Percentiles rank a stretch among this genome's conserved stretches.
Conservation (phyloP, 495 filamentous ascomycete species). For the Xylaria longipes region DNA sequence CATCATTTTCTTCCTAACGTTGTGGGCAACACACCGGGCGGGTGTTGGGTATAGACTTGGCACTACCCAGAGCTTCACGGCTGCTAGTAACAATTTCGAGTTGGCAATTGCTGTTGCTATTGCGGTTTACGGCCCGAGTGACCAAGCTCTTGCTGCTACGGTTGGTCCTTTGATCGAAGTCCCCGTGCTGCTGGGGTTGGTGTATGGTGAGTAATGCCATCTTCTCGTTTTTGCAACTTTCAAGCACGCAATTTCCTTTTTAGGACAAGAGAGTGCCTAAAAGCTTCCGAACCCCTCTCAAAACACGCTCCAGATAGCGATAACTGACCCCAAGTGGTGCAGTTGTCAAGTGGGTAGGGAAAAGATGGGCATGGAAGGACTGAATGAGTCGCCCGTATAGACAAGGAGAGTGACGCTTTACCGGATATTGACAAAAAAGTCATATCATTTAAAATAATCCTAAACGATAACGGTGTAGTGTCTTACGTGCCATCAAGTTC, state of each 20-base stretch:
- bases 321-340: no score
- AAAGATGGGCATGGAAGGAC: conserved; percentile 63
- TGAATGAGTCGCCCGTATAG: neutral
- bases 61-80: conserved; percentile 88
- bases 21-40: conserved; percentile 60
- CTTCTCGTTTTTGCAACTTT: no score
- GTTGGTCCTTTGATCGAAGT: conserved; percentile 94
- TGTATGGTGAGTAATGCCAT: conserved; percentile 57
- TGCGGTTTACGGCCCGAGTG: conserved; percentile 81
- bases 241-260: no score
- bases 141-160: conserved; percentile 87
- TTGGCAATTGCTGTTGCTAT: conserved; percentile 91
- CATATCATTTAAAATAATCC: neutral
- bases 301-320: no score
- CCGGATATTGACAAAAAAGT: neutral
- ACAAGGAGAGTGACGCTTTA: neutral
- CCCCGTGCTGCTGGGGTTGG: conserved; percentile 79
- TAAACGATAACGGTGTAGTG: neutral
- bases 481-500: neutral
- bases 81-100: conserved; percentile 96
- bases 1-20: conserved; percentile 73
- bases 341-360: conserved; percentile 65
- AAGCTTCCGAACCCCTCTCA: no score
- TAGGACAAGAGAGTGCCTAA: no score
- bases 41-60: conserved; percentile 77